Base-by-base conservation (phyloP, 2,329 filamentous ascomycete genomes). In the Emmonsiellopsis sp. region DNA sequence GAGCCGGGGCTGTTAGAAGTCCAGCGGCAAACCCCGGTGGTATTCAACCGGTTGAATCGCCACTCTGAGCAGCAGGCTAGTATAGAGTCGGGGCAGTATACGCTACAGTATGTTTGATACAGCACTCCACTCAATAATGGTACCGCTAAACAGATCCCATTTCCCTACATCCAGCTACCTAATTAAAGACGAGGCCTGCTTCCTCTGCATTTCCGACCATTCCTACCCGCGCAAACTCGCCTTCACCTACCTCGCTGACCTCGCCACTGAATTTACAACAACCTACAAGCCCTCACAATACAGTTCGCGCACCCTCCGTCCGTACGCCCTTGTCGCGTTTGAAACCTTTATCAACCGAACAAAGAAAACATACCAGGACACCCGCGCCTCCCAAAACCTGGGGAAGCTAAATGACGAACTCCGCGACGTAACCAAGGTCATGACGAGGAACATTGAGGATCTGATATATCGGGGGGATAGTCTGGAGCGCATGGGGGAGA, bases 371-470 rank as follows among this genome's bases (percentile, higher is more conserved):
- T 98, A 98, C 73, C 88, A 93, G 63, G 93, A 98, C 71, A 84
- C 87, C 52, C 85, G 93, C 60, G 93, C 93, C 13, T 83, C 88
- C 11, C 87, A 91, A 73, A 97, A 97, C 72, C 81, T 98, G 54
- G 89, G 94, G 71, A 90, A 92, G 73, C 78, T 98, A 60, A 97
- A 98, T 67, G 89, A 96, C 67, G 94, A 98, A 78, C 81, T 98
- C 60, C 86, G 91, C 69, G 93, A 97, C 72, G 94, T 98, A 53
- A 97, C 93, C 1, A 91, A 96, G 74, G 91, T 98, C 66, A 98
- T 98, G 94, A 97, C 91, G 53, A 97, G 97, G 82, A 98, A 98
- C 71, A 97, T 98, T 62, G 93, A 98, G 77, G 93, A 98, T 70
- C 75, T 98, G 66, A 76, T 98, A 51, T 98, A 98, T 69, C 79